These are phyloP conservation scores for Mikania micrantha DNA, from an alignment of 129 eudicot species.

Conservation along the genomic window DNA sequence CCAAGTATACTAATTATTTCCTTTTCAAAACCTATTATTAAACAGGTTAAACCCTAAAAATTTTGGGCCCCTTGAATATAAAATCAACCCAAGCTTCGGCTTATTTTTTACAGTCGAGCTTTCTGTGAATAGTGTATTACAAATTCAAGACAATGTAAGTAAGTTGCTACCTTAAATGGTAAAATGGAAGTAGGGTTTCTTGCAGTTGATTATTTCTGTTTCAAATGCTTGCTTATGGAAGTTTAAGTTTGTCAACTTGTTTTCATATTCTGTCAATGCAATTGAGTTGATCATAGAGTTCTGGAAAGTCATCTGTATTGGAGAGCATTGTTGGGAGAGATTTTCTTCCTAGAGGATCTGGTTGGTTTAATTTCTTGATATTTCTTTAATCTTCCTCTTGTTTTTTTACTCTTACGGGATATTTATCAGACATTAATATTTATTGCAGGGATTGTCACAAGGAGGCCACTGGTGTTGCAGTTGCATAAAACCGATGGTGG, in stretches of 20 bases:
- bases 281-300: constrained; percentile 49
- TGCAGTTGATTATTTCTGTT: constrained; percentile 6
- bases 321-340: constrained; percentile 96
- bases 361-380: constrained; percentile 28
- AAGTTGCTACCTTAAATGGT: neutral
- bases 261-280: constrained; percentile 12
- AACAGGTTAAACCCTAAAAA: no score
- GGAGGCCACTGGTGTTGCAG: constrained; percentile 67
- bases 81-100: no score
- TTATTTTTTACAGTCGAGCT: no score
- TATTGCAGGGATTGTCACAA: constrained; percentile 37
- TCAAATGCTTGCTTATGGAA: constrained; percentile 8
- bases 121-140: no score
- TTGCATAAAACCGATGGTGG: constrained; percentile 42
- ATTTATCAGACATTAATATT: neutral
- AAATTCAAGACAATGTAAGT: no score
- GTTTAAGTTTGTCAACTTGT: constrained; percentile 13
- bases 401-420: neutral
- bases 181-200: neutral
- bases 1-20: no score
- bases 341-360: constrained; percentile 99
- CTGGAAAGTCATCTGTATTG: constrained; percentile 92
- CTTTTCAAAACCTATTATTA: no score
- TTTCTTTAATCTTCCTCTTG: neutral
- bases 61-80: no score